Conservation (phyloP, 345 rosid species). For the Rhodamnia rubescens region DNA sequence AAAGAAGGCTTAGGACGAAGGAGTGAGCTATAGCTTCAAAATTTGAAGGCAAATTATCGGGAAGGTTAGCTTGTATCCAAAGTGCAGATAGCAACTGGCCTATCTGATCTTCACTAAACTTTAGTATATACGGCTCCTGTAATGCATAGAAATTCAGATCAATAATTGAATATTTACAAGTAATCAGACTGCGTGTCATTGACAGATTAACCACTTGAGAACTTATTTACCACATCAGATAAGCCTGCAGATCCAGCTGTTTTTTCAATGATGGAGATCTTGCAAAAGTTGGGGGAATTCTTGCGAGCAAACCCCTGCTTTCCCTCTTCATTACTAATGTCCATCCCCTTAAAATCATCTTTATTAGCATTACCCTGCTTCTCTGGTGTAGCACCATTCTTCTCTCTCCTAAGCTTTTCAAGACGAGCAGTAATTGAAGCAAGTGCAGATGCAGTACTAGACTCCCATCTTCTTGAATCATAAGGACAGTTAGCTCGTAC, state of each 20-base stretch:
- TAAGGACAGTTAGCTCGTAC: conserved; percentile 41
- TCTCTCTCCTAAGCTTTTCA: conserved; percentile 78
- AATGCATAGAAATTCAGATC: background rate
- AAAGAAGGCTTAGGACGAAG: conserved; percentile 50
- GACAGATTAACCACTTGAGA: background rate
- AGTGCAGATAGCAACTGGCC: conserved; percentile 76
- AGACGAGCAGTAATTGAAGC: conserved; percentile 66
- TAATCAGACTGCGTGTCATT: background rate
- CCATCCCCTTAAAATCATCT: conserved; percentile 39
- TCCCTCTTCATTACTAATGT: conserved; percentile 27
- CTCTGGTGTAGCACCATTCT: conserved; percentile 40
- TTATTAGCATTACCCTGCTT: conserved; percentile 27
- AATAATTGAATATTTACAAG: background rate
- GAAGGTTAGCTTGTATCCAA: conserved; percentile 73
- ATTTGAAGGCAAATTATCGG: conserved; percentile 75
- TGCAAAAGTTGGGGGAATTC: conserved; percentile 53
- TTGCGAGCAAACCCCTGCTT: conserved; percentile 36
- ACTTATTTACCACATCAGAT: conserved; percentile 30
- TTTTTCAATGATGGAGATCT: conserved; percentile 60
- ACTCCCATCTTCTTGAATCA: conserved; percentile 59
- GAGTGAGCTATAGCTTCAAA: conserved; percentile 93
- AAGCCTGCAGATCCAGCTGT: conserved; percentile 32
- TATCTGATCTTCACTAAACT: conserved; percentile 81
- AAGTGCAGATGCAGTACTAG: conserved; percentile 56
- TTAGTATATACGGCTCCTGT: conserved; percentile 66